These are phyloP conservation scores for Cadophora sp. DNA, from an alignment of 2,329 filamentous ascomycete species.

Conservation along the genomic window DNA sequence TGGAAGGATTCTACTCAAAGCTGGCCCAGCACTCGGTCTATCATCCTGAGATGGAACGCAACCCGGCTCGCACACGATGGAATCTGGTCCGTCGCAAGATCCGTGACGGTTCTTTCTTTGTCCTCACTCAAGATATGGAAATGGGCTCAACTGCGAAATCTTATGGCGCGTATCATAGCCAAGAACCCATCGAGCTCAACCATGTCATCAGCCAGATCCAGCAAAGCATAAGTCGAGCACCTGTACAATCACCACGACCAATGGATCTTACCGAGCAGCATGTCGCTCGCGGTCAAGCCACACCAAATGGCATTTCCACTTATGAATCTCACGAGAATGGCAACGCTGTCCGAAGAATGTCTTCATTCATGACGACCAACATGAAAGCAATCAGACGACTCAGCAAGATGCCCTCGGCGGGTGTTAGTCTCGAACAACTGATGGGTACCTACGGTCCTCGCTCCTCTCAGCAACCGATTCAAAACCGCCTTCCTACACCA, in stretches of 20 bases:
- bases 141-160: constrained; percentile 38
- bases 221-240: constrained; percentile 43
- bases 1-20: constrained; percentile 59
- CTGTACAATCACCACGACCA: constrained; percentile 31
- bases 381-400: constrained; percentile 51
- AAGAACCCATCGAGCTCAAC: constrained; percentile 52
- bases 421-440: constrained; percentile 30
- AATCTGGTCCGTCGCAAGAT: constrained; percentile 55
- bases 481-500: constrained; percentile 19
- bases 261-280: constrained; percentile 52
- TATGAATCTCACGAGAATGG: constrained; percentile 52
- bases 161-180: constrained; percentile 35
- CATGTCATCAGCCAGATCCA: constrained; percentile 52
- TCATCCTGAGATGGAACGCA: constrained; percentile 57
- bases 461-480: background rate
- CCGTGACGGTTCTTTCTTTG: constrained; percentile 58
- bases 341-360: constrained; percentile 53
- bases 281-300: constrained; percentile 45
- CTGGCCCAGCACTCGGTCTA: constrained; percentile 57
- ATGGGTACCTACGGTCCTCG: constrained; percentile 31
- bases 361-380: constrained; percentile 51
- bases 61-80: constrained; percentile 60
- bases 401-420: constrained; percentile 47
- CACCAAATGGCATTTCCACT: constrained; percentile 44
- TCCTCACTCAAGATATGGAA: constrained; percentile 50